phyloP scores from a whole-genome alignment of 2,329 filamentous ascomycete genomes.

The Xylaria sp. region DNA sequence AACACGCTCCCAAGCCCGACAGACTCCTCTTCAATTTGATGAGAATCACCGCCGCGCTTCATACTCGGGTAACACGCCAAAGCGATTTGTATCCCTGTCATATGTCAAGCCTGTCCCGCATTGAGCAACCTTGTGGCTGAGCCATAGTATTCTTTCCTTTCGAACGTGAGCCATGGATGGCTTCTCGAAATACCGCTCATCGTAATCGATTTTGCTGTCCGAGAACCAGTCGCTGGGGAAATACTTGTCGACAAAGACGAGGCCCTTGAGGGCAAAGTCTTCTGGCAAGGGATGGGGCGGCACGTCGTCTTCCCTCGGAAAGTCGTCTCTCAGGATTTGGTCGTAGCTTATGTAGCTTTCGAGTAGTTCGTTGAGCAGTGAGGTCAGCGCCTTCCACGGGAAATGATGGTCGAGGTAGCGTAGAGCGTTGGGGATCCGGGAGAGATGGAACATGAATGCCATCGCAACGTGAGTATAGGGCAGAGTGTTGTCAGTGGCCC shows the following conservation, averaged over 20 bases:
- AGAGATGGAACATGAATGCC: conserved; percentile 50
- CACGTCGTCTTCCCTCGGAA: conserved; percentile 43
- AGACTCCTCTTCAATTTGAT: neutral
- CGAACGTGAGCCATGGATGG: conserved; percentile 54
- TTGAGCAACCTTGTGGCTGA: conserved; percentile 46
- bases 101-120: conserved; percentile 43
- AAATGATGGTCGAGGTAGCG: conserved; percentile 39
- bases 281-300: conserved; percentile 57
- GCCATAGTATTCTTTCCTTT: conserved; percentile 54
- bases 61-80: conserved; percentile 32
- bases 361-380: conserved; percentile 37
- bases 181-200: conserved; percentile 59
- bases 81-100: conserved; percentile 34
- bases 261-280: conserved; percentile 61
- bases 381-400: conserved; percentile 49
- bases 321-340: conserved; percentile 39
- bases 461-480: conserved; percentile 59
- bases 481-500: conserved; percentile 55
- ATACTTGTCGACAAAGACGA: conserved; percentile 55
- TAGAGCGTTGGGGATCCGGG: conserved; percentile 39
- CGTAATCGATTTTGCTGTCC: conserved; percentile 57
- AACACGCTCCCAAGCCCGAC: neutral
- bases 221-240: conserved; percentile 56
- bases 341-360: conserved; percentile 28
- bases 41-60: neutral